Evolutionary conservation across 768 basidiomycete genomes (phyloP).

Genomic region (Suillus tomentosus): DNA sequence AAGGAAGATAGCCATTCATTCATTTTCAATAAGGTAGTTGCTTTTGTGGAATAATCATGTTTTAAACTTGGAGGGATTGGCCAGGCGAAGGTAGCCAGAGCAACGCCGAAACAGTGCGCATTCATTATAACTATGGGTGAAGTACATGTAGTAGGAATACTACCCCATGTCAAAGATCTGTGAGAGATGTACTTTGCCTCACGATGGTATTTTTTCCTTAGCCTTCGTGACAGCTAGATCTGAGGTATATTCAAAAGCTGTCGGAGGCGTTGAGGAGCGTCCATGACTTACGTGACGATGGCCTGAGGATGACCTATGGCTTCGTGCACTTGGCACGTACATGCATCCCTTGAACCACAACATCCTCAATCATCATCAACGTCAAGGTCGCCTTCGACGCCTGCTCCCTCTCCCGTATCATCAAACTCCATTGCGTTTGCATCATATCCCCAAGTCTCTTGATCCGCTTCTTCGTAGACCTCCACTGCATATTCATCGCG

Average conservation of each 20-base stretch:
- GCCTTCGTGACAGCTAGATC: neutral
- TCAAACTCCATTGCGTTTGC: constrained; percentile 61
- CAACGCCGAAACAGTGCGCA: neutral
- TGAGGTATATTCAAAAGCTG: neutral
- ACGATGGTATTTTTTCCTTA: neutral
- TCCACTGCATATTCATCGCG: constrained; percentile 11
- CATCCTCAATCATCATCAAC: constrained; percentile 54
- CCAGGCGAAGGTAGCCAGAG: neutral
- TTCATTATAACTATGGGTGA: neutral
- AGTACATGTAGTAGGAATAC: neutral
- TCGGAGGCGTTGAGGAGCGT: neutral
- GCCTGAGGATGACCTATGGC: neutral
- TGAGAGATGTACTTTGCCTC: neutral
- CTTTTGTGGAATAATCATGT: neutral
- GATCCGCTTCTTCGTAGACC: constrained; percentile 26
- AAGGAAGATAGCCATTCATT: neutral
- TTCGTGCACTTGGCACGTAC: neutral
- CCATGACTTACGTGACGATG: neutral
- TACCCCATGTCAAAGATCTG: neutral
- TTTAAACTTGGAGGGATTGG: neutral
- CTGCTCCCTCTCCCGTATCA: constrained; percentile 64
- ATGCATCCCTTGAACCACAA: neutral
- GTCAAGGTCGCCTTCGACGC: constrained; percentile 72
- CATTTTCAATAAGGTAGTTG: neutral
- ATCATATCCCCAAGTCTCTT: constrained; percentile 35